A percentile compares a stretch with the other conserved stretches of the same genome.
These are phyloP conservation scores for Pisolithus tinctorius DNA, from an alignment of 768 basidiomycete species.

Conservation along the genomic window DNA sequence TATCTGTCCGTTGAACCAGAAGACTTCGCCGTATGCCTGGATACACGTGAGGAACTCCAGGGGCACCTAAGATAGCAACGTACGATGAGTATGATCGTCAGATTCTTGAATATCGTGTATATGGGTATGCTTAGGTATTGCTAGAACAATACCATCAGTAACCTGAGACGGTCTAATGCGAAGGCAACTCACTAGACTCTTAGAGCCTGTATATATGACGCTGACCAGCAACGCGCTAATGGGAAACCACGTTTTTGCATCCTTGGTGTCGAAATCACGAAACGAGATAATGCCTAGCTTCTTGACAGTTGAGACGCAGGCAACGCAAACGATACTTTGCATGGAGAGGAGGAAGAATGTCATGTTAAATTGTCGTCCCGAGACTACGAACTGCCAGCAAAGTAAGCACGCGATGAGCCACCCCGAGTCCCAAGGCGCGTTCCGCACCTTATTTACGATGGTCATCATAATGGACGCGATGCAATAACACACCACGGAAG, in stretches of 20 bases:
- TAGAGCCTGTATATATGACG: constrained; percentile 97
- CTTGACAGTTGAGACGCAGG: constrained; percentile 71
- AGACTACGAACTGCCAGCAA: constrained; percentile 77
- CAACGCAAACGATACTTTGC: constrained; percentile 82
- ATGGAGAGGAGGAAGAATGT: constrained; percentile 90
- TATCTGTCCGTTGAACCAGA: constrained; percentile 92
- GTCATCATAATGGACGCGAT: constrained; percentile 95
- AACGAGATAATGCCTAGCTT: constrained; percentile 74
- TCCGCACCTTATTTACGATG: constrained; percentile 83
- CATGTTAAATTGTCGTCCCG: constrained; percentile 91
- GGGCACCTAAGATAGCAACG: constrained; percentile 21
- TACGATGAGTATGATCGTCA: constrained; percentile 98
- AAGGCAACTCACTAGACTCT: constrained; percentile 71
- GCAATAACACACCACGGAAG: constrained; percentile 86
- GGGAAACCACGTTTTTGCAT: constrained; percentile 92
- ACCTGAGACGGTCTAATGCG: neutral
- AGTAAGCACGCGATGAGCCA: constrained; percentile 1
- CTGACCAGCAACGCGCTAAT: constrained; percentile 86
- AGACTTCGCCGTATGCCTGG: constrained; percentile 93
- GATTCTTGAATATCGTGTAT: constrained; percentile 98
- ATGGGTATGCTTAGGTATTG: constrained; percentile 97
- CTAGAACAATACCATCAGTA: constrained; percentile 33
- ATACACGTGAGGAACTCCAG: neutral
- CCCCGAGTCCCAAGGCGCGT: neutral
- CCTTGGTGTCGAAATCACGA: constrained; percentile 71